These are phyloP conservation scores for Candida tropicalis DNA, from an alignment of 1,139 yeast species.

Conservation along the genomic window DNA sequence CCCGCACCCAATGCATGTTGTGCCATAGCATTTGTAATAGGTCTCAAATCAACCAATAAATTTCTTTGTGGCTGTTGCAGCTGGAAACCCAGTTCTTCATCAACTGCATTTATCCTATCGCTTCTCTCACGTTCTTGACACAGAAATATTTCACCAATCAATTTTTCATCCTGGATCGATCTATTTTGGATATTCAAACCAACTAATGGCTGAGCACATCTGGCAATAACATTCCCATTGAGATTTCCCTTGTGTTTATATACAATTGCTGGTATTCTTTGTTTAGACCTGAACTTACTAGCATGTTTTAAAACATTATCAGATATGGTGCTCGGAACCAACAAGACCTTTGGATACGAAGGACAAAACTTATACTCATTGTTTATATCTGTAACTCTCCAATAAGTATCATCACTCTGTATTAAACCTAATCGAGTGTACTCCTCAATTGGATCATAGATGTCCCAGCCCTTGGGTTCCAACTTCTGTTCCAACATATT, in stretches of 20 bases:
- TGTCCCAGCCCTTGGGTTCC: constrained; percentile 65
- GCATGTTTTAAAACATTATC: constrained; percentile 86
- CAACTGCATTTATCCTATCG: constrained; percentile 19
- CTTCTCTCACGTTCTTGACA: constrained; percentile 40
- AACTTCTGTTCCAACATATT: constrained; percentile 64
- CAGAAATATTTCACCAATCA: constrained; percentile 71
- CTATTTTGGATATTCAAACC: constrained; percentile 82
- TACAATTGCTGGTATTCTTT: constrained; percentile 79
- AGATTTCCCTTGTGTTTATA: constrained; percentile 62
- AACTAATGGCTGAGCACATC: constrained; percentile 92
- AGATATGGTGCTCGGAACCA: constrained; percentile 75
- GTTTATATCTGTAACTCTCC: constrained; percentile 77
- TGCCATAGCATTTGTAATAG: constrained; percentile 93
- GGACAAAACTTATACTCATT: constrained; percentile 66
- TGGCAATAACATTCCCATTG: constrained; percentile 77
- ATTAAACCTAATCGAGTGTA: constrained; percentile 64
- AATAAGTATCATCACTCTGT: constrained; percentile 29
- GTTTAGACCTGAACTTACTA: constrained; percentile 81
- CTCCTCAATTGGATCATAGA: constrained; percentile 66
- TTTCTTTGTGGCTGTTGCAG: constrained; percentile 55
- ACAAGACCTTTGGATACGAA: constrained; percentile 69
- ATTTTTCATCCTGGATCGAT: constrained; percentile 87
- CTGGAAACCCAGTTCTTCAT: constrained; percentile 21
- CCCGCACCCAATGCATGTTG: constrained; percentile 98
- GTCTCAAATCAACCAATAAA: constrained; percentile 86